Base-by-base conservation (phyloP, 352 stramenopile species). In the Phytophthora meadii region DNA sequence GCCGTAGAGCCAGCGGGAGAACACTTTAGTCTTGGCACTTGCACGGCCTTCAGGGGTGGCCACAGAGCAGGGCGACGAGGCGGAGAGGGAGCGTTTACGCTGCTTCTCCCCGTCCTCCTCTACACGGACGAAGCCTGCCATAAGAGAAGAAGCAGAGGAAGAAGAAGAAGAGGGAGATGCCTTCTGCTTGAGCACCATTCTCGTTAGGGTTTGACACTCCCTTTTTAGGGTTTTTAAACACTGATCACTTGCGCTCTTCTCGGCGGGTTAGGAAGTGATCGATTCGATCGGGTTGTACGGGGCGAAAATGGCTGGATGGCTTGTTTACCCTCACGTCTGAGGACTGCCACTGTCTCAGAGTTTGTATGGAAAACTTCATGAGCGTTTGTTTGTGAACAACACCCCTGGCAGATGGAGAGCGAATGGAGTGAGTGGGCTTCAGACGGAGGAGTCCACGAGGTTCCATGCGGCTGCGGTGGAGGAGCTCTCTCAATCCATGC, bases 1-100 rank as follows among this genome's bases (percentile, higher is more conserved):
- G 56, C 70, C 76, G 63, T 85, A 87, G 59, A 85, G 79, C 79
- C 79, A 87, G 50, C 79, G 76, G 11, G 78, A 84, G 47, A 73
- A 83, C 3, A 75, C 76, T n/a, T 82, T 75, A 12, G 61, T 70
- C 22, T 70, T 70, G 24, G 64, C 57, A 37, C 68, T 74, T 7
- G 69, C 61, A 47, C 72, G 68, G 45, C 69, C 73, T 27, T 72
- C 56, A 10, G 61, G 58, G 22, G 62, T 68, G 22, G 62, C 58
- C 6, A 74, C 56, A 8, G 69, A 66, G 42, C 54, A 72, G 1
- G 65, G 48, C 10, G 69, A 71, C 3, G 61, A 59, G n/a, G 69
- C 34, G 1, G 65, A 68, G 5, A 72, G 59, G 11, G 65, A 70
- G n/a, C 66, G 60, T 27, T 75, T 68, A 44, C 57, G 58, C 24